Evolutionary conservation across 495 filamentous ascomycete genomes (phyloP).

Genomic region (Xylaria grammica): DNA sequence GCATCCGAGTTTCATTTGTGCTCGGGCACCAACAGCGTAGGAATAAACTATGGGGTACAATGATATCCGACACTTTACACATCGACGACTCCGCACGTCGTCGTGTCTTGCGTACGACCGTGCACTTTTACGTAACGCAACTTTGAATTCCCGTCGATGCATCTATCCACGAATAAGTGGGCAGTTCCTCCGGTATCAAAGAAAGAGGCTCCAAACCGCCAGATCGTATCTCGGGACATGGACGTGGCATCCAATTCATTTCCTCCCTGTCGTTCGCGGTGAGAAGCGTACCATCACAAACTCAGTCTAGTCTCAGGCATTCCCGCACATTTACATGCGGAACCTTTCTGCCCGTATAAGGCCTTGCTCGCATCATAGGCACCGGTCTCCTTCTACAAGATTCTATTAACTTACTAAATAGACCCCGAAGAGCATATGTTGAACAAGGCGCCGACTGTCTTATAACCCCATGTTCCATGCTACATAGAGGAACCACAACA

Average conservation of each 20-base stretch:
- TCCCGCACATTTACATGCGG: too few species aligned
- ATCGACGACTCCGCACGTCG: slow-evolving; percentile 58
- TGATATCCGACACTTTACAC: slow-evolving; percentile 58
- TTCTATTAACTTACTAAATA: too few species aligned
- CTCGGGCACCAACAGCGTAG: slow-evolving; percentile 52
- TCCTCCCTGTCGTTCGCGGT: too few species aligned
- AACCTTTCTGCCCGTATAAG: too few species aligned
- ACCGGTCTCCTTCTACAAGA: too few species aligned
- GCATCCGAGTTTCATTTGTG: slow-evolving; percentile 49
- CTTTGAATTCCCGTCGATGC: slow-evolving; percentile 63
- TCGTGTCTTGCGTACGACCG: slow-evolving; percentile 61
- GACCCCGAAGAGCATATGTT: too few species aligned
- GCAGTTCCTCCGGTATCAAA: slow-evolving; percentile 59
- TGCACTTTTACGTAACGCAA: slow-evolving; percentile 58
- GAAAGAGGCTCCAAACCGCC: slow-evolving; percentile 44
- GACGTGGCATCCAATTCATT: neutral
- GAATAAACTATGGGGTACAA: slow-evolving; percentile 56
- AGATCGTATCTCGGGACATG: too few species aligned
- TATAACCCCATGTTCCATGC: slow-evolving; percentile 49
- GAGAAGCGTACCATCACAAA: too few species aligned
- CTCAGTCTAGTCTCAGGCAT: too few species aligned
- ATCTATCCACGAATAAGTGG: slow-evolving; percentile 55
- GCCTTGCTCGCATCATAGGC: too few species aligned
- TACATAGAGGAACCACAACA: slow-evolving; percentile 55
- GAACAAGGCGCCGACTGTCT: too few species aligned